Evolutionary conservation across 1,284 basidiomycete genomes (phyloP).

Genomic region (Boletus semigastroideus): DNA sequence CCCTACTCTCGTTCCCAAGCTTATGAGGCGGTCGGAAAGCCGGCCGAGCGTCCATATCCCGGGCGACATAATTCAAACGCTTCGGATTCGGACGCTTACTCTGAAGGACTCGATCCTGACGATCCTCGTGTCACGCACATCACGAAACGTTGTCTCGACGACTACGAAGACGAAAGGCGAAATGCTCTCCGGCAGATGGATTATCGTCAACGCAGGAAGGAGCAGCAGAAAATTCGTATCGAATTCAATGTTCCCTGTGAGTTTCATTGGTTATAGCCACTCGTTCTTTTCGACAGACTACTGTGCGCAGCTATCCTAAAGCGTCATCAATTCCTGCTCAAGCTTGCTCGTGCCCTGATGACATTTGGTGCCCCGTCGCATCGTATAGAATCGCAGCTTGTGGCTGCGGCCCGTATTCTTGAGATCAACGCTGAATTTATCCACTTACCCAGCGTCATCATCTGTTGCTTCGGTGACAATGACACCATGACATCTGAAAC

Average conservation of each 20-base stretch:
- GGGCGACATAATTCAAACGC: conserved; percentile 19
- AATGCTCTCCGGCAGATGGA: conserved; percentile 59
- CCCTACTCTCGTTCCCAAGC: conserved; percentile 30
- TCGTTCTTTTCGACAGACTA: neutral
- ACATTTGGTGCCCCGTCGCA: conserved; percentile 71
- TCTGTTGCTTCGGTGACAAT: conserved; percentile 79
- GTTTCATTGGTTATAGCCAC: conserved; percentile 18
- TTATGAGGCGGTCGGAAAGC: conserved; percentile 16
- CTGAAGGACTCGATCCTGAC: conserved; percentile 52
- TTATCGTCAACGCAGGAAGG: conserved; percentile 63
- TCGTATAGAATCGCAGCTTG: conserved; percentile 66
- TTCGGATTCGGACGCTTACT: conserved; percentile 35
- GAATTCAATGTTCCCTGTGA: conserved; percentile 70
- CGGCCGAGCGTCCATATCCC: conserved; percentile 5
- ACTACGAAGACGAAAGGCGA: conserved; percentile 59
- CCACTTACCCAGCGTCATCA: conserved; percentile 78
- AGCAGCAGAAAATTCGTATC: conserved; percentile 59
- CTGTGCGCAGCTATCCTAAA: conserved; percentile 46
- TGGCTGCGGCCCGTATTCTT: conserved; percentile 76
- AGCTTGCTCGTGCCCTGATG: conserved; percentile 65
- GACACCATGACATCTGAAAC: conserved; percentile 79
- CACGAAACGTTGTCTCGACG: conserved; percentile 46
- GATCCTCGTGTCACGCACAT: conserved; percentile 53
- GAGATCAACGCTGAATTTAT: conserved; percentile 83
- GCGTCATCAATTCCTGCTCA: conserved; percentile 63